A percentile compares a stretch with the other conserved stretches of the same genome.
Conservation (phyloP, 257 asterid species). For the Salvia hispanica region DNA sequence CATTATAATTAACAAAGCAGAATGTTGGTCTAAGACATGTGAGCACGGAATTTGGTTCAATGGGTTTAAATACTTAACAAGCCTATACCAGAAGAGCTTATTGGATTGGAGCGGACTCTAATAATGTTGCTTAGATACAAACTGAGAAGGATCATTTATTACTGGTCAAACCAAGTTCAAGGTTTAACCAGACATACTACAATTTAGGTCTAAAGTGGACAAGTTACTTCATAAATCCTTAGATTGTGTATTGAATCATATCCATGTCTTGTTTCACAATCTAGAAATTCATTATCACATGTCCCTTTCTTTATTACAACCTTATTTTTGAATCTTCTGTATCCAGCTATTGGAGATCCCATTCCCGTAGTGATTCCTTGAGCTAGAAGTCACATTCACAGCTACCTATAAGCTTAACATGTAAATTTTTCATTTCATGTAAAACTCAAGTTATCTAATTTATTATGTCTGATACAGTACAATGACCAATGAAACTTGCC, state of each 20-base stretch:
- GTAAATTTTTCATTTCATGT: conserved; percentile 11
- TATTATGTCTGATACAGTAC: conserved; percentile 1
- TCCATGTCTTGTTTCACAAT: too few relatives aligned
- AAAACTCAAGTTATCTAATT: background rate
- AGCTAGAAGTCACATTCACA: conserved; percentile 10
- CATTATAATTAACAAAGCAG: conserved; percentile 26
- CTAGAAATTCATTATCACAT: too few relatives aligned
- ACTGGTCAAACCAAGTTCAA: conserved; percentile 21
- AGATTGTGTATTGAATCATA: too few relatives aligned
- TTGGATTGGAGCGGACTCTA: background rate
- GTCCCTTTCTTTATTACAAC: too few relatives aligned
- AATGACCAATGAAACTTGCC: conserved; percentile 20
- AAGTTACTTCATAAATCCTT: background rate
- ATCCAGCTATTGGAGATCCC: too few relatives aligned
- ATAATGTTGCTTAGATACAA: conserved; percentile 18
- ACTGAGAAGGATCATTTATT: conserved; percentile 3
- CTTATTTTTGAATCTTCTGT: too few relatives aligned
- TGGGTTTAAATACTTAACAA: conserved; percentile 21
- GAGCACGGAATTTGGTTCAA: conserved; percentile 23
- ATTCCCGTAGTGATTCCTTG: too few relatives aligned
- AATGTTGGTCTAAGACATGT: conserved; percentile 5
- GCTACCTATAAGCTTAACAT: conserved; percentile 13
- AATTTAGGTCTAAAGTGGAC: background rate
- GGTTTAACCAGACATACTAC: conserved; percentile 9
- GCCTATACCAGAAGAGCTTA: conserved; percentile 1